A percentile compares a stretch with the other conserved stretches of the same genome.
Conservation (phyloP, 2,329 filamentous ascomycete species). For the Beauveria rudraprayagi region DNA sequence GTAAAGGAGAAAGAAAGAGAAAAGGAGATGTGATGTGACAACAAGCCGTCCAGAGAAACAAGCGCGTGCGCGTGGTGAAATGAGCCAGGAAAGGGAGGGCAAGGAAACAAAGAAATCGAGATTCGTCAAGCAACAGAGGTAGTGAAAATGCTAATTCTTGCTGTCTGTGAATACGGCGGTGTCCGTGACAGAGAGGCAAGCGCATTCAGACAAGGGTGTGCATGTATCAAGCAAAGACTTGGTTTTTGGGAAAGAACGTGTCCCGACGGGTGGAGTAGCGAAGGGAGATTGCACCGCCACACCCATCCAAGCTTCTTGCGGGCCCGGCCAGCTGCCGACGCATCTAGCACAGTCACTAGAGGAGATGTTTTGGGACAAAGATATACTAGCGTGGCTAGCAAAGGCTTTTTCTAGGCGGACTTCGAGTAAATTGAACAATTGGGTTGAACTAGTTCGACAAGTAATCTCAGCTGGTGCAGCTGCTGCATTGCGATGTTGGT, state of each 20-base stretch:
- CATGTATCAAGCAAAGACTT: neutral
- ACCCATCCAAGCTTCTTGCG: neutral
- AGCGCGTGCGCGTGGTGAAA: neutral
- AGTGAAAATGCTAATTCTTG: neutral
- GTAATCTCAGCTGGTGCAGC: neutral
- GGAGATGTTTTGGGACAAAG: neutral
- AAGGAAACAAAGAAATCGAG: neutral
- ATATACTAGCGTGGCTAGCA: neutral
- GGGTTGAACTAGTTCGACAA: neutral
- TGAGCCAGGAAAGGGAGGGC: neutral
- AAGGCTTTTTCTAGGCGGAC: neutral
- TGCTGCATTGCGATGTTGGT: neutral
- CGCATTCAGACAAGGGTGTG: neutral
- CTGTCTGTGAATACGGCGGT: too few relatives aligned
- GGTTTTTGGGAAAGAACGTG: neutral
- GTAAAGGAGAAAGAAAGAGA: neutral
- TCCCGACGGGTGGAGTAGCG: neutral
- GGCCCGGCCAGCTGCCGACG: neutral
- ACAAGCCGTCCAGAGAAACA: neutral
- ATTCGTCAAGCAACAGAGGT: neutral
- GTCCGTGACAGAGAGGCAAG: neutral
- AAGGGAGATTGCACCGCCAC: constrained; percentile 1
- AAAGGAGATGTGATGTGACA: neutral
- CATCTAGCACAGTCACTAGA: neutral
- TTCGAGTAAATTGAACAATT: neutral